Evolutionary conservation across 2,329 filamentous ascomycete genomes (phyloP).

Genomic region (Ascochyta fabae): DNA sequence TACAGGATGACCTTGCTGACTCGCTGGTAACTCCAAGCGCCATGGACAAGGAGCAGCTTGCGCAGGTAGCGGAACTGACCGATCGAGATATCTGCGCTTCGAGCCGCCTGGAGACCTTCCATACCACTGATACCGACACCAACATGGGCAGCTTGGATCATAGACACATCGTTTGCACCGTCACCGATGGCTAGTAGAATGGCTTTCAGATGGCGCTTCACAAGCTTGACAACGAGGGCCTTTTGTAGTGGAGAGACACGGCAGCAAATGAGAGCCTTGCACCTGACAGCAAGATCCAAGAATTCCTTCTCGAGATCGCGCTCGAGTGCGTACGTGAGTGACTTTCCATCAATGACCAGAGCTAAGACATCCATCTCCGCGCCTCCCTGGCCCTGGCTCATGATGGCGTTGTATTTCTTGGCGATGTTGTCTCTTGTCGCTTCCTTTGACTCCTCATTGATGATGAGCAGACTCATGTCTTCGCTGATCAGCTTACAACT

Average conservation of each 20-base stretch:
- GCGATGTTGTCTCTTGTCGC: conserved; percentile 86
- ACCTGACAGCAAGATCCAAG: conserved; percentile 89
- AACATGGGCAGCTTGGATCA: conserved; percentile 99
- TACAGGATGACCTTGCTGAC: conserved; percentile 97
- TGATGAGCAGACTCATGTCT: conserved; percentile 96
- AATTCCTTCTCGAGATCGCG: conserved; percentile 93
- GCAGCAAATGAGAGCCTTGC: conserved; percentile 97
- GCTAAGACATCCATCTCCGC: conserved; percentile 87
- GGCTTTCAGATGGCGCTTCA: conserved; percentile 91
- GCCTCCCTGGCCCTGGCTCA: conserved; percentile 77
- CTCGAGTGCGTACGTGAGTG: conserved; percentile 89
- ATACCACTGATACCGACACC: conserved; percentile 96
- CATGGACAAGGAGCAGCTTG: conserved; percentile 93
- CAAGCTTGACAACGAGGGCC: conserved; percentile 95
- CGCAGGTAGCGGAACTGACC: conserved; percentile 94
- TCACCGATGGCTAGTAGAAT: conserved; percentile 96
- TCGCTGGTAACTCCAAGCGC: conserved; percentile 96
- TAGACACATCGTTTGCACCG: conserved; percentile 98
- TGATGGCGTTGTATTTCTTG: conserved; percentile 92
- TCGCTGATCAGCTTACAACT: conserved; percentile 98
- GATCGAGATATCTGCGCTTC: conserved; percentile 94
- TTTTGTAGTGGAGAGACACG: conserved; percentile 97
- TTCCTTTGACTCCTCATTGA: conserved; percentile 85
- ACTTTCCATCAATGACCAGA: conserved; percentile 94
- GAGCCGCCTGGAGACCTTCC: conserved; percentile 94